These are phyloP conservation scores for Discostella stelligera DNA, from an alignment of 352 stramenopile species.

Conservation along the genomic window DNA sequence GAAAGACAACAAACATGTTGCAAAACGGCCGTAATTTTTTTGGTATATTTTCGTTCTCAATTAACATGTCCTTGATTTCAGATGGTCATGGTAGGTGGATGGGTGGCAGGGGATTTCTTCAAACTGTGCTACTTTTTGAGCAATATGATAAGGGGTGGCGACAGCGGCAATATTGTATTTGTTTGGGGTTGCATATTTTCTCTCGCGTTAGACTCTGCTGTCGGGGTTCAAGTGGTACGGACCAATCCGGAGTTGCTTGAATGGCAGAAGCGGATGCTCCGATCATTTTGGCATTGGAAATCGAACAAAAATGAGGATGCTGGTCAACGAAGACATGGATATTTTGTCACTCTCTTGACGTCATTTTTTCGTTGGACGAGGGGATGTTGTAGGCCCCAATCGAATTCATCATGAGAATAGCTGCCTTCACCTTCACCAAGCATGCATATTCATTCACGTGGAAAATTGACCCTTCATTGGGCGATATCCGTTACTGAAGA, in stretches of 20 bases:
- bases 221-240: conserved; percentile 38
- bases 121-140: conserved; percentile 56
- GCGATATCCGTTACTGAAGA: neutral
- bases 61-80: neutral
- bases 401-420: conserved; percentile 6
- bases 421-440: neutral
- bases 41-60: neutral
- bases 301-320: conserved; percentile 39
- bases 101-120: conserved; percentile 51
- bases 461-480: neutral
- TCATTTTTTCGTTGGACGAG: conserved; percentile 15
- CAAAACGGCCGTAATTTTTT: neutral
- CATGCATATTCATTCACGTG: neutral
- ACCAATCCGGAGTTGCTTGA: conserved; percentile 25
- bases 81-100: conserved; percentile 53
- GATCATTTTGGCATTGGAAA: conserved; percentile 36
- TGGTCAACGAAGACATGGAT: conserved; percentile 15
- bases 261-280: conserved; percentile 27
- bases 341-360: conserved; percentile 19
- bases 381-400: neutral
- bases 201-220: conserved; percentile 44
- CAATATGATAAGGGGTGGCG: conserved; percentile 25
- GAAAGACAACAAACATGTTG: neutral
- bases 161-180: conserved; percentile 42
- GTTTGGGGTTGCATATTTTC: conserved; percentile 46